Evolutionary conservation across 345 rosid species (phyloP), one percentile per base, ranked within the genome.

Genomic region (Erodium maritimum): DNA sequence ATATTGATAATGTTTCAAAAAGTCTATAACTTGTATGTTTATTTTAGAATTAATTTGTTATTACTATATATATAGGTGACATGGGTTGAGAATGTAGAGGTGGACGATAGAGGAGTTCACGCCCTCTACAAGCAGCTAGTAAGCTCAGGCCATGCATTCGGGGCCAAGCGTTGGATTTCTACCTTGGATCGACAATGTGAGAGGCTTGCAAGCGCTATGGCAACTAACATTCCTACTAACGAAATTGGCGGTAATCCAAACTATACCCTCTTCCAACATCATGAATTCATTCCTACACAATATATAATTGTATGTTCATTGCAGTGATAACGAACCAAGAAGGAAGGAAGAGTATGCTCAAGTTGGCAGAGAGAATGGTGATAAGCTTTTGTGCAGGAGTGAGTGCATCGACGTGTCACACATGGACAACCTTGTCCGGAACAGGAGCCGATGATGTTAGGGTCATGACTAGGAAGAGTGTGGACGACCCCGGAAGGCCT

Each of bases 61-160:
- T 29, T 29, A 29, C 8, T 29, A 29, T 10, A 62, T 42, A 1
- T 42, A 3, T 42, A 90, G 99, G 93, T 94, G 23, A 87, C 82
- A 0, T 94, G 99, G 99, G 76, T 94, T 50, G 99, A 94, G 64
- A 80, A 90, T 75, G 86, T 90, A 21, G 97, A 94, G 65, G 93
- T 84, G 25, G 93, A 90, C 64, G 95, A 90, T 54, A 69, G 82
- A 63, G 88, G 76, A 18, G 79, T 75, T 34, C 85, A 85, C 56
- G 60, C 57, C 66, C 63, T 86, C 19, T 94, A 75, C 79, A 79
- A 74, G 78, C 80, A 81, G 62, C 71, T 87, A 0, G 79, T 90
- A 17, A 54, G 54, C 68, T 66, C 82, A 4, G 97, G 96, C 16
- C 77, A 81, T 52, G 97, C 90, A 16, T 87, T 87, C 52, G 95